Percentiles rank a stretch among this genome's conserved stretches.
phyloP scores from a whole-genome alignment of 306 rosid species.

The Herpetospermum pedunculosum region DNA sequence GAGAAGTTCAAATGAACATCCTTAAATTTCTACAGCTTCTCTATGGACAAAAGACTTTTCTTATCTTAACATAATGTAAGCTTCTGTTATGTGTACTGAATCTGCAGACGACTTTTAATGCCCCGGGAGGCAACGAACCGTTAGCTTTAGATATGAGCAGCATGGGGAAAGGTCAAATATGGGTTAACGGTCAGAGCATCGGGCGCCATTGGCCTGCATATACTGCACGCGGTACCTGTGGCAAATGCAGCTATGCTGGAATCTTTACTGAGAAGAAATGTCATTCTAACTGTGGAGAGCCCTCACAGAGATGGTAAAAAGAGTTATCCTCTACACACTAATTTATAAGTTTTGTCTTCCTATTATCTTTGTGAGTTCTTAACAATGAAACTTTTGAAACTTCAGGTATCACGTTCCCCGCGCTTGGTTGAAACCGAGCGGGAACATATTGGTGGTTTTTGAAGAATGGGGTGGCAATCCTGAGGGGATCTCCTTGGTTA shows the following conservation, averaged over 20 bases:
- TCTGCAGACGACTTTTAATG: constrained; percentile 51
- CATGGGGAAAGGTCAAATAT: constrained; percentile 93
- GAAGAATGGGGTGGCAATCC: constrained; percentile 97
- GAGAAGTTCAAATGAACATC: not conserved
- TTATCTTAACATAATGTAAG: not conserved
- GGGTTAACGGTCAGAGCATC: constrained; percentile 84
- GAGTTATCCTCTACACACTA: not conserved
- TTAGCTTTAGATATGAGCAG: constrained; percentile 81
- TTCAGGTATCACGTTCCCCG: constrained; percentile 93
- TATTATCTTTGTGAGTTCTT: no score
- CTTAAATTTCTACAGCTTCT: constrained; percentile 3
- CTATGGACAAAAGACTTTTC: not conserved
- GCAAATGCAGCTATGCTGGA: constrained; percentile 66
- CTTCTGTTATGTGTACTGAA: not conserved
- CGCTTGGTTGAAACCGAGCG: constrained; percentile 64
- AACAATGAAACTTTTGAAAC: not conserved
- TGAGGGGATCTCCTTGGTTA: constrained; percentile 48
- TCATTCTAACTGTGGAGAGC: constrained; percentile 47
- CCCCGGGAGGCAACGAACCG: constrained; percentile 68
- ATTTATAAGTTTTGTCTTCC: not conserved
- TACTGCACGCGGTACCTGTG: constrained; percentile 51
- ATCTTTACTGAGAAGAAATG: constrained; percentile 57
- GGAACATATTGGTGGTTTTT: constrained; percentile 61
- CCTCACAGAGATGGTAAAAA: constrained; percentile 92
- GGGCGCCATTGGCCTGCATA: constrained; percentile 94